Base-by-base conservation (phyloP, 1,139 yeast genomes). In the Candida sanyaensis region DNA sequence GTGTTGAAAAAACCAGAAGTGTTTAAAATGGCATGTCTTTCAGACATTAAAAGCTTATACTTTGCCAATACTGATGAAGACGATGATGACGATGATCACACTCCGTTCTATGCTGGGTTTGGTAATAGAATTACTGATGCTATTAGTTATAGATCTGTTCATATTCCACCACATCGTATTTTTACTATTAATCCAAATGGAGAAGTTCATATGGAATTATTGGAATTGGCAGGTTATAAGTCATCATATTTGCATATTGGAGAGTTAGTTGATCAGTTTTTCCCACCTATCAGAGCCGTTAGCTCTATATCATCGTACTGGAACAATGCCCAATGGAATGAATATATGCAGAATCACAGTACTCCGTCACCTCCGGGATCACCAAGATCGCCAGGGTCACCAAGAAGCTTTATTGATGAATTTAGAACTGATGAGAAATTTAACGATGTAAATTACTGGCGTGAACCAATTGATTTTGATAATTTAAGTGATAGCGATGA, bases 61-160 rank as follows among this genome's bases (percentile, higher is more conserved):
- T 85, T 69, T 64, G 50, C 43, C 23, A 41, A 44, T 6, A 58
- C 53, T 24, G 67, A 64, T 3, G 73, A 69, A 33, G 57, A 49
- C 27, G 61, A 57, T 26, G 61, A 58, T 23, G 69, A 66, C 3
- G 72, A 69, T 34, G 72, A 66, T 12, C 59, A 69, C 45, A 86
- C 92, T 1, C 97, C 98, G 4, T 95, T 95, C 60, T 92, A 89
- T 66, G 99, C 99, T 5, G 99, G 99, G 0, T 95, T 95, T 65
- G 99, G 99, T 23, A 95, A 95, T 63, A 77, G 96, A 57, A 93
- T 95, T 51, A 95, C 99, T 0, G 99, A 95, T 70, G 99, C 99
- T 5, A 78, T 95, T 48, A 89, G 97, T 50, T 95, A 95, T 65
- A 77, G 99, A 58, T 87, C 93, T 10, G 99, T 93, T 4, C 91